Evolutionary conservation across 345 rosid genomes (phyloP), one percentile per base, ranked within the genome.

Genomic region (Acer yangbiense): DNA sequence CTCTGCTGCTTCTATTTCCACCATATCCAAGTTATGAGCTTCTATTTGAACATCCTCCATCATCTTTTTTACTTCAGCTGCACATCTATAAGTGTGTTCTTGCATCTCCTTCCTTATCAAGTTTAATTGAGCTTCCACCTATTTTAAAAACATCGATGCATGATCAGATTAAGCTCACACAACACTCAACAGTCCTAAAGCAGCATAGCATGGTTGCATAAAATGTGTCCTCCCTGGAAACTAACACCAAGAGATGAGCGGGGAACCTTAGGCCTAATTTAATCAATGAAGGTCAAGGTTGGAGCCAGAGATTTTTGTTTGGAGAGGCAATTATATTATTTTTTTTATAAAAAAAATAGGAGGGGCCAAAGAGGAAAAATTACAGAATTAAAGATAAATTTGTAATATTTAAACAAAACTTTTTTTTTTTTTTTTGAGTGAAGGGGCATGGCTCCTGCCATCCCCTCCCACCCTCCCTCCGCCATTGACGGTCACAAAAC

Each of bases 1-100:
- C 79, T 88, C 97, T 5, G 88, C 84, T 29, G 96, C 98, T 86
- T 92, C 94, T 83, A 78, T 90, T 88, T 93, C 94, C 55, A 89
- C 82, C 57, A 77, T 74, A 68, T 83, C 87, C 76, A 95, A 77
- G 71, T 83, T 85, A 58, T 80, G 73, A 52, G 82, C 82, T 77
- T 95, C 98, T 1, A 18, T 67, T 67, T 88, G 86, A 72, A 92
- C 82, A 55, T 79, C 86, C 70, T 89, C 91, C n/a, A 71, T 60
- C 87, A 89, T 82, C 81, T 77, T 82, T 85, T 81, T 87, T 57
- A 89, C 92, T 88, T 93, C 94, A 46, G 83, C 58, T 27, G 83
- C 92, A 70, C 87, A 90, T 78, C 86, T 82, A 68, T 43, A 43
- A 43, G 80, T 77, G 58, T 78, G 63, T 9, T 90, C 93, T 61